Evolutionary conservation across 139 green algal genomes (phyloP), one percentile per base, ranked within the genome.

Genomic region (Nannochloris sp.): DNA sequence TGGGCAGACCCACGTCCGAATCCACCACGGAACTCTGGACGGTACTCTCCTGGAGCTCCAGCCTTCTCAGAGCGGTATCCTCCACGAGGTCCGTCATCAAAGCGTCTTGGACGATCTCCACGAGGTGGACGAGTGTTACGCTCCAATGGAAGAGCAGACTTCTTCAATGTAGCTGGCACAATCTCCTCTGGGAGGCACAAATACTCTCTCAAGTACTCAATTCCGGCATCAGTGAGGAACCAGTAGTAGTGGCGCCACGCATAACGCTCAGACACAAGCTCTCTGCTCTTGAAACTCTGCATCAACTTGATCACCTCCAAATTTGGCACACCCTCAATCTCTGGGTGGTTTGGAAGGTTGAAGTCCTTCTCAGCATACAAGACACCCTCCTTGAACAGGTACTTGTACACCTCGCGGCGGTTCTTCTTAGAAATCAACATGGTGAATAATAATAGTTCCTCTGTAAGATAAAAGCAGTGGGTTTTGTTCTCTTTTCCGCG

Each of bases 391-490:
- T 95, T 88, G 84, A 99, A 99, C 72, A 99, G 93, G 85, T 93
- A 96, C 89, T 97, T 98, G 91, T 99, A 99, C 30, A 98, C 87
- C 79, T 94, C 90, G 45, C 84, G 80, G 68, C 93, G 87, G 82
- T 97, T 95, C 85, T 96, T 96, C 88, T 98, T 98, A 57, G 91
- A 80, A 71, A 99, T 96, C 55, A 99, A 71, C 93, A 97, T 97
- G 58, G 74, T 91, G 77, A 61, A 55, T 73, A 61, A 56, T 49
- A 66, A 51, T 56, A 69, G 25, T 30, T 4, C 59, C 5, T 26
- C n/a, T 20, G 5, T 53, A 61, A 61, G 9, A 20, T 28, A 53
- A 5, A 53, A 53, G 17, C 17, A 66, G 70, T 65, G 81, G 78
- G 81, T 74, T 63, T 79, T 70, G 71, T 66, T 56, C 6, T 20